Evolutionary conservation across 2,329 filamentous ascomycete species (phyloP), one percentile per base, ranked within the genome.

Genomic region (Ophioceras dolichostomum): DNA sequence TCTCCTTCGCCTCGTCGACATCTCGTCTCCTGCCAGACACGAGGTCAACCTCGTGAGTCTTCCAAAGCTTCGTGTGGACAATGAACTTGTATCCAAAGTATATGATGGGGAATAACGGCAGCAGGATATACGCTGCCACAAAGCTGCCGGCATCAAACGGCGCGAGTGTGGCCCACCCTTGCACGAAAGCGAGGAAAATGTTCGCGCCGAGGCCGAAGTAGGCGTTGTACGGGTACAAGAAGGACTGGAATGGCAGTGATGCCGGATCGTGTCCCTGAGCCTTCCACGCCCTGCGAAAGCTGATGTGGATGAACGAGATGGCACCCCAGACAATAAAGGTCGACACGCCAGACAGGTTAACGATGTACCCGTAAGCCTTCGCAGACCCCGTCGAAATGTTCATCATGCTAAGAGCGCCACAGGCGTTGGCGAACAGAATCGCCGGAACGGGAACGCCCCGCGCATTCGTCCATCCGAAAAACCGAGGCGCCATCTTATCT

Each of bases 401-500:
- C 73, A 84, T 81, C 69, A 84, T 74, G n/a, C 75, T 73, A n/a
- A 85, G 58, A 4, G 76, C 67, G 9, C 80, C 82, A 39, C 82
- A 79, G 2, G 76, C 59, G 44, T 86, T 86, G 12, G 83, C 79
- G 34, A 85, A 64, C 2, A 83, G 49, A 31, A 88, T 68, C 47
- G 56, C 81, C 54, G 54, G 70, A 47, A 70, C 70, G 3, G 72
- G 72, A 4, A 76, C 68, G 19, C 83, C 83, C 12, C 73, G 66
- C 18, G 60, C 61, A 52, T 80, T 75, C 2, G 82, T 84, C 54
- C 70, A 73, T 30, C 78, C 79, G 2, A 88, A 63, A 47, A 88
- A 70, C 16, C 57, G 61, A 0, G 83, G 83, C 0, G 83, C 83
- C 54, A 83, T 84, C 33, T 73, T 66, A 32, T 76, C 75, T 47